Base-by-base conservation (phyloP, 345 rosid genomes). In the Syzygium aqueum region DNA sequence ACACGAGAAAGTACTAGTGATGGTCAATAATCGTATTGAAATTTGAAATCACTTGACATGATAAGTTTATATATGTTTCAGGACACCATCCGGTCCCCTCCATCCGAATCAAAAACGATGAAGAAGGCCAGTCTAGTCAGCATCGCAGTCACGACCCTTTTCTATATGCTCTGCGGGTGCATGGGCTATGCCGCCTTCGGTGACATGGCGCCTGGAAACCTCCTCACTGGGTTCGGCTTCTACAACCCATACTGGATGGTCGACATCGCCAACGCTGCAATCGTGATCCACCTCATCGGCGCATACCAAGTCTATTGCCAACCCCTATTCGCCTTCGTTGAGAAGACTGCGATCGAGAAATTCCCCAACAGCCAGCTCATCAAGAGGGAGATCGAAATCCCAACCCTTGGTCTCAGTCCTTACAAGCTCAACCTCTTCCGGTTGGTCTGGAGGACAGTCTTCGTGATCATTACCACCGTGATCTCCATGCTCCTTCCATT, bases 291-390 rank as follows among this genome's bases (percentile, higher is more conserved):
- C 89, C 95, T 94, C 30, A 86, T 95, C 4, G 96, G 96, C 7
- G 98, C 98, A 9, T 95, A 94, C 95, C 98, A 95, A 90, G 98
- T 95, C 77, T 94, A 86, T 86, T 88, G 94, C 89, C 97, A 95
- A 77, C 96, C 97, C 17, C 89, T 95, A n/a, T 95, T 93, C 23
- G 95, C 98, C 77, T 95, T 95, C 90, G 25, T 91, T 8, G 98
- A 95, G 92, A 92, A 91, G 86, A 28, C 77, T 2, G 93, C 91
- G 1, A 8, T 87, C 14, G 57, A 85, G 83, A 88, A 87, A 80
- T 95, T 51, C 88, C 95, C 94, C 22, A 92, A 92, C 50, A 86
- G 86, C 21, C 65, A 86, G 56, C 89, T 94, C 90, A 84, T 95
- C 84, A 90, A 90, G 53, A 93, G 88, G 84, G 96, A 94, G 57